Conservation (phyloP, 179 eudicot species). For the Gypsophila paniculata region DNA sequence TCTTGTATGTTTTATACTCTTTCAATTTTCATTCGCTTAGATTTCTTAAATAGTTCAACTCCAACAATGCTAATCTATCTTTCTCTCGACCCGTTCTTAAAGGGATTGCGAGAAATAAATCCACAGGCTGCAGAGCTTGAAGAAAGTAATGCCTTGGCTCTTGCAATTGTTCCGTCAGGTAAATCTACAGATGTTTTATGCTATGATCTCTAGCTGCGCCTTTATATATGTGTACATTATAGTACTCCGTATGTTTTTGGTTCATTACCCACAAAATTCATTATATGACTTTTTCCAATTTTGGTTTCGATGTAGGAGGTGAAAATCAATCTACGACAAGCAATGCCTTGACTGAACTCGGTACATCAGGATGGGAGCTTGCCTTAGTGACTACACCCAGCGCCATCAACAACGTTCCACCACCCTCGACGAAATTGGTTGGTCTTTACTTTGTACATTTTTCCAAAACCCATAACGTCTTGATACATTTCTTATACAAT, state of each 20-base stretch:
- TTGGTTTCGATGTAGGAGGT: slow-evolving; percentile 36
- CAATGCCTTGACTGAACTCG: slow-evolving; percentile 47
- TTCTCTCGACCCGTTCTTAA: slow-evolving; percentile 11
- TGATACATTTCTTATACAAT: background rate
- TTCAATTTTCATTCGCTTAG: background rate
- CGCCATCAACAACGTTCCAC: slow-evolving; percentile 35
- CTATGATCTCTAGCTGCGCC: background rate
- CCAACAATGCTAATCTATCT: background rate
- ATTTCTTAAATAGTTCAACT: background rate
- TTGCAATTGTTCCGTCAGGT: slow-evolving; percentile 86
- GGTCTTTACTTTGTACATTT: slow-evolving; percentile 15
- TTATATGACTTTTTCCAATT: background rate
- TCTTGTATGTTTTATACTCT: slow-evolving; percentile 40
- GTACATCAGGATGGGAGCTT: slow-evolving; percentile 88
- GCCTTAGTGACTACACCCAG: slow-evolving; percentile 89
- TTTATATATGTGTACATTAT: too few relatives aligned
- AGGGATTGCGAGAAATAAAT: slow-evolving; percentile 76
- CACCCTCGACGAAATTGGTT: slow-evolving; percentile 60
- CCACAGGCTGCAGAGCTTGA: slow-evolving; percentile 65
- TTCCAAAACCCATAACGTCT: background rate
- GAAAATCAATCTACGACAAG: slow-evolving; percentile 36
- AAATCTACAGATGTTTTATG: slow-evolving; percentile 2
- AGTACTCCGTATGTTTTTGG: background rate
- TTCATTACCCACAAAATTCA: background rate
- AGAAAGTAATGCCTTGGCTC: slow-evolving; percentile 84